Evolutionary conservation across 139 green algal species (phyloP), one percentile per base, ranked within the genome.

Genomic region (Penium margaritaceum): DNA sequence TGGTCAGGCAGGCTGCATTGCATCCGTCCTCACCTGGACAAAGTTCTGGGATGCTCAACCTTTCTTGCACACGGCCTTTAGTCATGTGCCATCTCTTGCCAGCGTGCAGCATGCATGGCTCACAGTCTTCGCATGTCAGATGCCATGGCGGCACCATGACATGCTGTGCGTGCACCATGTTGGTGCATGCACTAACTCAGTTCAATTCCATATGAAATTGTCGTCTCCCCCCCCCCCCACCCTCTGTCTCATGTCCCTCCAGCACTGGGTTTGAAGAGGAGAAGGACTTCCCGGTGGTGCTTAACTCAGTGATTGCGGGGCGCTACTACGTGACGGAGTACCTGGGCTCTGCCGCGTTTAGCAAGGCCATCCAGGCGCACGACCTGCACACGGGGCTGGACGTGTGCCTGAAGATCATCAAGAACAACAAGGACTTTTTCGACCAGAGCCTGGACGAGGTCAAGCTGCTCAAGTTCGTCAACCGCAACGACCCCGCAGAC

Each of bases 381-480:
- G 93, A 98, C 79, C 73, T 91, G 9, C 88, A 92, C 71, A 95
- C 86, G 0, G 88, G 89, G 19, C 75, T 72, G 35, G 81, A 91
- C 34, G 91, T 97, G n/a, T 85, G 79, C 51, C 63, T 98, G 24
- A 98, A 98, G 76, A 92, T 97, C 62, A 90, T 98, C 75, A 96
- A 96, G 83, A 96, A 96, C 86, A 93, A 95, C 81, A 97, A 97
- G 83, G 91, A 97, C 79, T 97, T 95, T 71, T 92, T 97, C 72
- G 92, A 98, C 81, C 93, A 97, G 84, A 87, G 76, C 29, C 82
- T 98, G 60, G 93, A 97, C 72, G 93, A 98, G 83, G 92, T 97
- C 81, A 97, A 97, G 81, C 85, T 98, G 61, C 86, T 96, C 66
- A 82, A 78, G 32, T 91, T 89, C 72, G 81, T 96, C 15, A 97